Percentiles rank a stretch among this genome's conserved stretches.
Conservation (phyloP, 768 basidiomycete genomes). For the Cystofilobasidium ferigula region DNA sequence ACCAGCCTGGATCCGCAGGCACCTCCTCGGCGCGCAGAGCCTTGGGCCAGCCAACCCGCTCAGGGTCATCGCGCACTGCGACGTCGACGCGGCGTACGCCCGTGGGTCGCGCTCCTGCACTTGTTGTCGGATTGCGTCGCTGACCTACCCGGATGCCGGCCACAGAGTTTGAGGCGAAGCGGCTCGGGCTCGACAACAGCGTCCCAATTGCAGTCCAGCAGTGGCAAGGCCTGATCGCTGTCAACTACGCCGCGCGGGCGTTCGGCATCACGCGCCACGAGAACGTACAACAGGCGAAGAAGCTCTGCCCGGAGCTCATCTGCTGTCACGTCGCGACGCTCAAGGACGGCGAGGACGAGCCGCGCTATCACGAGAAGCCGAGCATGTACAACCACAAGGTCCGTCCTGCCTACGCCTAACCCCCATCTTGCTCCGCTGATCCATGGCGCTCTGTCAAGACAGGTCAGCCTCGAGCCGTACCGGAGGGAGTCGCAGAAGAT, state of each 20-base stretch:
- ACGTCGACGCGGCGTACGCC: conserved; percentile 50
- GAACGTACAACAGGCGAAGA: conserved; percentile 62
- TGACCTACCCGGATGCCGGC: neutral
- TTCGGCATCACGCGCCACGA: conserved; percentile 91
- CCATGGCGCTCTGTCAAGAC: no score
- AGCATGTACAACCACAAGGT: conserved; percentile 89
- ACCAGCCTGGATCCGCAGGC: conserved; percentile 3
- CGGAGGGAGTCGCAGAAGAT: conserved; percentile 82
- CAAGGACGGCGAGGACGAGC: conserved; percentile 55
- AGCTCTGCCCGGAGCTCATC: conserved; percentile 69
- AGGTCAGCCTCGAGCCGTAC: conserved; percentile 91
- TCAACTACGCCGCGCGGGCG: conserved; percentile 87
- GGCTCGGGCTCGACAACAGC: conserved; percentile 36
- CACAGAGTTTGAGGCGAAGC: conserved; percentile 35
- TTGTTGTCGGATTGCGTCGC: neutral
- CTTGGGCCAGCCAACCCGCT: conserved; percentile 13
- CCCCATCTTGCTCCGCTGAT: no score
- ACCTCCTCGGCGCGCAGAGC: conserved; percentile 18
- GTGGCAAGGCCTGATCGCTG: conserved; percentile 81
- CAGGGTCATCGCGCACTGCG: conserved; percentile 62
- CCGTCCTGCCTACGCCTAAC: conserved; percentile 8
- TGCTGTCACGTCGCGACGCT: conserved; percentile 93
- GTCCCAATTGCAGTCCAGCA: conserved; percentile 71
- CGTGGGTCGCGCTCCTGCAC: conserved; percentile 29
- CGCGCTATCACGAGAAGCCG: conserved; percentile 83